A percentile compares a stretch with the other conserved stretches of the same genome.
These are phyloP conservation scores for Fusarium albosuccineum DNA, from an alignment of 2,329 filamentous ascomycete genomes.

Conservation along the genomic window DNA sequence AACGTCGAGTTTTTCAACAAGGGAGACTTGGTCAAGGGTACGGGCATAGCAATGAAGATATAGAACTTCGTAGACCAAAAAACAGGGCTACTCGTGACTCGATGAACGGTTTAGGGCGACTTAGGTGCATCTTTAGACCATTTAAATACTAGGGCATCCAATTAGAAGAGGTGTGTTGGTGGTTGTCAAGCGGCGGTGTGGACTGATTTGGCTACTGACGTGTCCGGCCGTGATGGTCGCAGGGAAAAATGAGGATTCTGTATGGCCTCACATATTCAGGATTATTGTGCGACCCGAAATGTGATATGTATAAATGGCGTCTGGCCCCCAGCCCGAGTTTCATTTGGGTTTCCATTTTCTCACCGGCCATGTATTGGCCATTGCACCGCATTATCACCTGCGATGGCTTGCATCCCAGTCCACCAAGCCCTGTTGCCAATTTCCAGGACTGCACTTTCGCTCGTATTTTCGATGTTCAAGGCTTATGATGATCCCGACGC, in stretches of 20 bases:
- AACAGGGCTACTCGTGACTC: conserved; percentile 4
- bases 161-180: not conserved
- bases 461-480: conserved; percentile 6
- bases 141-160: conserved; percentile 5
- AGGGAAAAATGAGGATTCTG: not conserved
- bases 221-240: conserved; percentile 12
- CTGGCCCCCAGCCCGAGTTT: not conserved
- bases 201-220: conserved; percentile 18
- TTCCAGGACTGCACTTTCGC: conserved; percentile 1
- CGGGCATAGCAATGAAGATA: conserved; percentile 45
- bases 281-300: not conserved
- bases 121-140: too few relatives aligned
- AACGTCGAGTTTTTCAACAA: conserved; percentile 63
- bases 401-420: not conserved
- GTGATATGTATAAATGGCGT: not conserved
- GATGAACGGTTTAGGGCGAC: not conserved
- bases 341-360: not conserved
- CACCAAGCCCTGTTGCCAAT: not conserved
- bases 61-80: conserved; percentile 5
- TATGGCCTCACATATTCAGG: conserved; percentile 18
- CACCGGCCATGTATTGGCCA: too few relatives aligned
- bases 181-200: conserved; percentile 16
- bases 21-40: conserved; percentile 64
- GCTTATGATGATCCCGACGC: conserved; percentile 10
- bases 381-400: not conserved